phyloP scores from a whole-genome alignment of 1,284 basidiomycete genomes.

The Sporisorium iseilematis-ciliati region DNA sequence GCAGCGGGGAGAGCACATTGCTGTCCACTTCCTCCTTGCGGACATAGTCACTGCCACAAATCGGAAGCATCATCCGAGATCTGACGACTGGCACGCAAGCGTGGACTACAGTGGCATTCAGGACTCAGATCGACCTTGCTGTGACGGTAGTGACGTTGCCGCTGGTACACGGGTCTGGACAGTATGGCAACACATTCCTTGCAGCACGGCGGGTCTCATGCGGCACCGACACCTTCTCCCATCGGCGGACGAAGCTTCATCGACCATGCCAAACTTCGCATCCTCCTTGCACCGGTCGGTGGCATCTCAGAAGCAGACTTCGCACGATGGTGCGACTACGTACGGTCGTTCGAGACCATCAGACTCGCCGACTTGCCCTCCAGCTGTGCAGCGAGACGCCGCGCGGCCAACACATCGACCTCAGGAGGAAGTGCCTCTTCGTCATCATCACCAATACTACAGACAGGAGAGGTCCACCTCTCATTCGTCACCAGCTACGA shows the following conservation, averaged over 20 bases:
- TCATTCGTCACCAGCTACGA: conserved; percentile 67
- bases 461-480: conserved; percentile 65
- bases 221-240: conserved; percentile 46
- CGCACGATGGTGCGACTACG: conserved; percentile 56
- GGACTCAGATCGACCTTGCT: background rate
- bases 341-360: conserved; percentile 58
- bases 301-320: conserved; percentile 59
- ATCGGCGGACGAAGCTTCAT: conserved; percentile 49
- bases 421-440: conserved; percentile 2
- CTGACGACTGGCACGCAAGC: background rate
- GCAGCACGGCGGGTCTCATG: conserved; percentile 8
- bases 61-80: background rate
- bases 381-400: conserved; percentile 20
- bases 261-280: conserved; percentile 62
- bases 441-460: conserved; percentile 40
- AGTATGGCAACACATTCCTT: conserved; percentile 11
- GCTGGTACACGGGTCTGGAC: background rate
- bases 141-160: background rate
- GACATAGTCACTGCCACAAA: background rate
- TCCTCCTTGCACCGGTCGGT: conserved; percentile 64
- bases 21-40: background rate
- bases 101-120: background rate
- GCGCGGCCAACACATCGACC: conserved; percentile 11
- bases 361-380: conserved; percentile 59
- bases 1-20: no score